Evolutionary conservation across 345 rosid species (phyloP).

Genomic region (Populus nigra): DNA sequence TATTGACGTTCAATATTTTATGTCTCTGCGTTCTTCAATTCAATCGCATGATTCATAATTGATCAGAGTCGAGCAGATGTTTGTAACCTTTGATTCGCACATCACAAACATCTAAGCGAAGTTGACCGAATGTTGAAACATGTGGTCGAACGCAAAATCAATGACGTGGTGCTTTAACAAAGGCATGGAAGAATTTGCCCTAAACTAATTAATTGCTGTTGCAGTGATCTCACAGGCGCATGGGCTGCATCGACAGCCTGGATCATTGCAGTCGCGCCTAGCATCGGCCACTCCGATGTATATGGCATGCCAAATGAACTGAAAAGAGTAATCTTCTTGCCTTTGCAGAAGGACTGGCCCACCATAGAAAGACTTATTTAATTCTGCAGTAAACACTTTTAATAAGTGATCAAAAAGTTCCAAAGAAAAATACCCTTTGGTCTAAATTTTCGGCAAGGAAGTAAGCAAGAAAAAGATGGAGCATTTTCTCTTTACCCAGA

Average conservation of each 20-base stretch:
- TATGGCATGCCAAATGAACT: constrained; percentile 7
- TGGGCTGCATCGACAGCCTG: not conserved
- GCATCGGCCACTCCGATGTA: not conserved
- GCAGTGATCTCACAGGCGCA: not conserved
- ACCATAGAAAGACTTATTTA: not conserved
- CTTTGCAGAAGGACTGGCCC: constrained; percentile 12
- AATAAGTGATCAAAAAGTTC: not conserved
- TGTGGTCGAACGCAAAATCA: not conserved
- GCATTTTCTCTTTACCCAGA: constrained; percentile 5
- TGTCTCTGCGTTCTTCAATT: no score
- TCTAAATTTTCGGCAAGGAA: constrained; percentile 31
- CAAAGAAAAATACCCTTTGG: constrained; percentile 6
- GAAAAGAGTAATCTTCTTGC: not conserved
- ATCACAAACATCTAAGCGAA: not conserved
- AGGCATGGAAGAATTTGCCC: not conserved
- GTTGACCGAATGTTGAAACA: not conserved
- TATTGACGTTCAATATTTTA: no score
- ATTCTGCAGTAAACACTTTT: not conserved
- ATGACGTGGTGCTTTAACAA: no score
- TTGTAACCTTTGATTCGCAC: not conserved
- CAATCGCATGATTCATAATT: no score
- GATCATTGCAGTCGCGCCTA: not conserved
- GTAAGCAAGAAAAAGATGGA: not conserved
- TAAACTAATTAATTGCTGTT: not conserved
- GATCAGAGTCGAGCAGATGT: not conserved